Conservation (phyloP, 805 yeast species). For the Metschnikowia noctiluminum region DNA sequence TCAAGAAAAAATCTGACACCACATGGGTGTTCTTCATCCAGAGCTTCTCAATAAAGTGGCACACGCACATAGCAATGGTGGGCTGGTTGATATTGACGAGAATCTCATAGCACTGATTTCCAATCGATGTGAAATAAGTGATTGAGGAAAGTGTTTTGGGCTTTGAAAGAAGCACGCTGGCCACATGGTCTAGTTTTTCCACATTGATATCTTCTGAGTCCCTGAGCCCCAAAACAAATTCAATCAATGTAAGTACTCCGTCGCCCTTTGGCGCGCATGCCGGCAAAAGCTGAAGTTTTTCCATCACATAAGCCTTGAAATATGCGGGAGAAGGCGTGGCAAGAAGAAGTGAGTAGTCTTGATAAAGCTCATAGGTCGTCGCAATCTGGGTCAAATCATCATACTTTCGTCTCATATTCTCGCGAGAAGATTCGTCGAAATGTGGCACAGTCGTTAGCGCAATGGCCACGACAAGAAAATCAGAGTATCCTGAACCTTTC, state of each 20-base stretch:
- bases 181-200: constrained; percentile 64
- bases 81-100: constrained; percentile 62
- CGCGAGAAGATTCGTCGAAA: constrained; percentile 15
- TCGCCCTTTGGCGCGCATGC: constrained; percentile 48
- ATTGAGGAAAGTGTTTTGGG: constrained; percentile 50
- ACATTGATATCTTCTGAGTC: constrained; percentile 66
- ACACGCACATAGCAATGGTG: constrained; percentile 51
- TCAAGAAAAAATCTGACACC: constrained; percentile 57
- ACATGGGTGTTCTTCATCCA: constrained; percentile 49
- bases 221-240: constrained; percentile 71
- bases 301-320: constrained; percentile 47
- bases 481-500: constrained; percentile 67
- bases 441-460: constrained; percentile 38
- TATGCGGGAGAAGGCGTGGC: constrained; percentile 45
- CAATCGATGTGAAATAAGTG: constrained; percentile 56
- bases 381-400: constrained; percentile 38
- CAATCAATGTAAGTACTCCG: constrained; percentile 74
- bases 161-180: constrained; percentile 59
- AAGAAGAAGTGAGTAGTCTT: constrained; percentile 56
- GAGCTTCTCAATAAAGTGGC: constrained; percentile 50
- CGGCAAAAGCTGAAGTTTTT: constrained; percentile 52
- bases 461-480: constrained; percentile 49
- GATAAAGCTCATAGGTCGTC: constrained; percentile 67
- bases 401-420: constrained; percentile 12
- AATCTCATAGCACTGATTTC: constrained; percentile 59